Evolutionary conservation across 257 asterid species (phyloP), one percentile per base, ranked within the genome.

Genomic region (Perilla frutescens): DNA sequence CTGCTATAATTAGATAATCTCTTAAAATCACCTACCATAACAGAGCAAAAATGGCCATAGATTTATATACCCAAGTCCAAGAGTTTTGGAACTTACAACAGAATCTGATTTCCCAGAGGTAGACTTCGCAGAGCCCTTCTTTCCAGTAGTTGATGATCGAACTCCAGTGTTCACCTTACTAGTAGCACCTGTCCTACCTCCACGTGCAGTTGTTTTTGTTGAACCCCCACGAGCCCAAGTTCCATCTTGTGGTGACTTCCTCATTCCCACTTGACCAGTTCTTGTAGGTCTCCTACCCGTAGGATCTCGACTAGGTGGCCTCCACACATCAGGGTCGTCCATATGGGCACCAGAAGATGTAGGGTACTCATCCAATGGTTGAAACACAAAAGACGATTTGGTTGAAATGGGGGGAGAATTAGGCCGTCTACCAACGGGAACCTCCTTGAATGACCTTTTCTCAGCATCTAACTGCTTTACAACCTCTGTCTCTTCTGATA

Each of bases 241-340:
- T 68, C 87, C 96, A 74, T 95, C 98, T 61, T 90, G 96, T 29
- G 98, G 86, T 40, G 97, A 88, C 86, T 89, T 94, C 74, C 93
- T 86, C 81, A 84, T 79, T 79, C 93, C 91, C 76, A 82, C 84
- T 76, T 86, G 96, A 66, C 93, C 91, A 3, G 86, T 32, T 83
- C 97, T 89, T 48, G 86, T 53, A 39, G 98, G 82, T 59, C 96
- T 87, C 82, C 99, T 83, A 62, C 85, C 82, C 4, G 93, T 54
- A 31, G 87, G 44, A 66, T 95, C 99, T 63, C 98, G 93, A 80
- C 82, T 88, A 57, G 98, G 99, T 4, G 99, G 99, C 80, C 97
- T 85, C 99, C 99, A 95, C 77, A 95, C 97, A 83, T 95, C 99
- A 55, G 98, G 98, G 79, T 95, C 99, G 45, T 95, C 99, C 96